phyloP scores from a whole-genome alignment of 148 eudicot species.

The Silene conica region DNA sequence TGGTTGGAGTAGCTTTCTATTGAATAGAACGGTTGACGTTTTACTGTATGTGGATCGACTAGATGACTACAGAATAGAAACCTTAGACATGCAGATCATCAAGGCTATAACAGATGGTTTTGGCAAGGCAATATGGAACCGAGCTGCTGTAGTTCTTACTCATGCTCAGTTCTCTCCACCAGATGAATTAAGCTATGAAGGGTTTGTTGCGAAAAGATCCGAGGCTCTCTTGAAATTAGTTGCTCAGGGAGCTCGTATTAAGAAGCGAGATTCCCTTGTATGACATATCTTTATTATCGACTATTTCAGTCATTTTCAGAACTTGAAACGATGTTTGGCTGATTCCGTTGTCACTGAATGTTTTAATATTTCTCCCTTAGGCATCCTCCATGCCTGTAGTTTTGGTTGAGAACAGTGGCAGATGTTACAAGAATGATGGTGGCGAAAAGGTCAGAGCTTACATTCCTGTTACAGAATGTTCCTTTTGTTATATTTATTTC shows the following conservation, averaged over 20 bases:
- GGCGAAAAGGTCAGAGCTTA: slow-evolving; percentile 75
- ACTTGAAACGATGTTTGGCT: no score
- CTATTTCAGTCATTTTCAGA: no score
- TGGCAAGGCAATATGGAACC: slow-evolving; percentile 78
- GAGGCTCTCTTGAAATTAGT: slow-evolving; percentile 76
- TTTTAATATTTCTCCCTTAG: slow-evolving; percentile 29
- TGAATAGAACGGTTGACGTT: slow-evolving; percentile 82
- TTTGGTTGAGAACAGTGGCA: slow-evolving; percentile 96
- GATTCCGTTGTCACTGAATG: no score
- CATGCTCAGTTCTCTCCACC: slow-evolving; percentile 98
- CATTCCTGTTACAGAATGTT: slow-evolving; percentile 11
- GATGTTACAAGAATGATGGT: slow-evolving; percentile 81
- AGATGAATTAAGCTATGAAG: slow-evolving; percentile 85
- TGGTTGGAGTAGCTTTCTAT: slow-evolving; percentile 61
- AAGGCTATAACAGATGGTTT: slow-evolving; percentile 74
- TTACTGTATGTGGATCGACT: slow-evolving; percentile 87
- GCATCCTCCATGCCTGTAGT: slow-evolving; percentile 62
- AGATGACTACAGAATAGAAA: slow-evolving; percentile 94
- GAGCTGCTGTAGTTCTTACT: slow-evolving; percentile 75
- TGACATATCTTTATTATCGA: slow-evolving; percentile 11
- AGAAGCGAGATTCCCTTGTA: slow-evolving; percentile 42
- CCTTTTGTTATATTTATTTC: no score
- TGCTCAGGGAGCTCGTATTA: slow-evolving; percentile 54
- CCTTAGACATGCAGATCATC: slow-evolving; percentile 73
- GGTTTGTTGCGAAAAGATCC: slow-evolving; percentile 69